Percentiles rank a stretch among this genome's conserved stretches.
phyloP scores from a whole-genome alignment of 2,329 filamentous ascomycete species.

The Fusarium buharicum region DNA sequence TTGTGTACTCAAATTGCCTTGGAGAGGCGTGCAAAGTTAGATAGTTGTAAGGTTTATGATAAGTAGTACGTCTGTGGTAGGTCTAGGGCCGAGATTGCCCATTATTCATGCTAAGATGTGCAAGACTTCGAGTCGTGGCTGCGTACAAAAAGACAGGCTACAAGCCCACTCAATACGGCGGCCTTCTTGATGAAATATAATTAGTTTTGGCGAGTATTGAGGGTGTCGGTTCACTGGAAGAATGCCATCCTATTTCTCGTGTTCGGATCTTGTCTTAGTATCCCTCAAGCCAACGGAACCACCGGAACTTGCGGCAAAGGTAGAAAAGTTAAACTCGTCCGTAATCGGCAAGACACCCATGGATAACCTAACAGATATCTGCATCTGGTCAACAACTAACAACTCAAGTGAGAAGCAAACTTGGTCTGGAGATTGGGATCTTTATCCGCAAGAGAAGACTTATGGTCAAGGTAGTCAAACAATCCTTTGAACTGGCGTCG shows the following conservation, averaged over 20 bases:
- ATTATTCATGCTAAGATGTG: not conserved
- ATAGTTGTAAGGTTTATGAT: no score
- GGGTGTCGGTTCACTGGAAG: no score
- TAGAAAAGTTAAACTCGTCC: constrained; percentile 50
- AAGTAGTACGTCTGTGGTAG: constrained; percentile 60
- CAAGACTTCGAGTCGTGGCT: constrained; percentile 57
- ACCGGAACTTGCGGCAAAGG: constrained; percentile 50
- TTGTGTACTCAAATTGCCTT: no score
- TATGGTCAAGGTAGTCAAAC: constrained; percentile 43
- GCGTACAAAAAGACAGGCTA: constrained; percentile 58
- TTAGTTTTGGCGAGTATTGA: constrained; percentile 61
- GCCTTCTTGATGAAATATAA: constrained; percentile 56
- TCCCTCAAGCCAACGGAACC: constrained; percentile 56
- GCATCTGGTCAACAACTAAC: constrained; percentile 54
- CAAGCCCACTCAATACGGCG: constrained; percentile 54
- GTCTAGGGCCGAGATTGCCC: accelerated
- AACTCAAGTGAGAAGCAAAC: constrained; percentile 53
- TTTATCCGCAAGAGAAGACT: no score
- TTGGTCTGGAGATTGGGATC: no score
- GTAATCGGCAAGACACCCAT: constrained; percentile 59
- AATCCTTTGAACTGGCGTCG: constrained; percentile 50
- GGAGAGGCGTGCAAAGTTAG: no score
- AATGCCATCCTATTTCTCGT: constrained; percentile 60
- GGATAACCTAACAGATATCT: constrained; percentile 49
- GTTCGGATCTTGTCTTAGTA: constrained; percentile 58